A percentile compares a stretch with the other conserved stretches of the same genome.
phyloP scores from a whole-genome alignment of 2,329 filamentous ascomycete genomes.

The Fusarium denticulatum region DNA sequence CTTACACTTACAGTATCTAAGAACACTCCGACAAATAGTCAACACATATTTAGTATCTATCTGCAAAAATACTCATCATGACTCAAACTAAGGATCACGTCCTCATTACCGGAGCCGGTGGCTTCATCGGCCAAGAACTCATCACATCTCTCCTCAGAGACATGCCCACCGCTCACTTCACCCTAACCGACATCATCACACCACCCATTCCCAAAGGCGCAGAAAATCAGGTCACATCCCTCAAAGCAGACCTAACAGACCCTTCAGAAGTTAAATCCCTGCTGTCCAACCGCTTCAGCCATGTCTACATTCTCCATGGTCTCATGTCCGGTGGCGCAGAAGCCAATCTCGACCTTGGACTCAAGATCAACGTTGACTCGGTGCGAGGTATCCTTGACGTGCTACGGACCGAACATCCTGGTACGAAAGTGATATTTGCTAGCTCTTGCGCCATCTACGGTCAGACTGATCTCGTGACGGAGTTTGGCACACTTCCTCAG shows the following conservation, averaged over 20 bases:
- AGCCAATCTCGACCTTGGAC: constrained; percentile 63
- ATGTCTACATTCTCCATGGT: constrained; percentile 68
- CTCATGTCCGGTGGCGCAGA: constrained; percentile 72
- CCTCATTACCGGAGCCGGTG: constrained; percentile 71
- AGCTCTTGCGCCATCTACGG: constrained; percentile 71
- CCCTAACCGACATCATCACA: constrained; percentile 65
- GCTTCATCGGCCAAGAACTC: constrained; percentile 73
- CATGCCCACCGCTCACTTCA: constrained; percentile 52
- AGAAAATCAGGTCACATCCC: constrained; percentile 42
- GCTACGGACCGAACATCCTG: constrained; percentile 55
- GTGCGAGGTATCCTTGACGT: constrained; percentile 63
- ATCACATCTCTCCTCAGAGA: constrained; percentile 62
- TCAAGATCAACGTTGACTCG: constrained; percentile 68
- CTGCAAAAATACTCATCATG: background rate
- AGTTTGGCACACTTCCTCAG: constrained; percentile 48
- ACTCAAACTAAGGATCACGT: constrained; percentile 46
- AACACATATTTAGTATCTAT: background rate
- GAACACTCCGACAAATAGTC: too few species aligned
- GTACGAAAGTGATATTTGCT: constrained; percentile 65
- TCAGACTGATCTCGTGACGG: constrained; percentile 17
- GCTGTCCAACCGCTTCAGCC: constrained; percentile 49
- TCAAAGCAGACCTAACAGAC: constrained; percentile 41
- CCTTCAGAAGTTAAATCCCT: constrained; percentile 41
- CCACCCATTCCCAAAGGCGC: constrained; percentile 57
- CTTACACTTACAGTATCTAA: accelerated